Evolutionary conservation across 2,329 filamentous ascomycete species (phyloP).

Genomic region (Fusarium fracticaudum): DNA sequence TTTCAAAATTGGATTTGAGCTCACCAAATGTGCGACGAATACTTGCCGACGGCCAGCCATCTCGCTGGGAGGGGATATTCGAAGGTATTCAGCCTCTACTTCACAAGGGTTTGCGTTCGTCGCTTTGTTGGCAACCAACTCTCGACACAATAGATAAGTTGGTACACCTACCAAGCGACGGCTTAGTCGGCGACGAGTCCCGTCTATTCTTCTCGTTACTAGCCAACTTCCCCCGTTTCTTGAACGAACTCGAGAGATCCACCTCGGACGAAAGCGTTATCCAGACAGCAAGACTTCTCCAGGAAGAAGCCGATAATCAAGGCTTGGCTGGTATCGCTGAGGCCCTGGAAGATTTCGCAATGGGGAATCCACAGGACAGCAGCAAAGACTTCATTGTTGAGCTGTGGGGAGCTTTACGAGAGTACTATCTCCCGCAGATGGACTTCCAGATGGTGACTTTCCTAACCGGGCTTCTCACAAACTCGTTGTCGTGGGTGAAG

Average conservation of each 20-base stretch:
- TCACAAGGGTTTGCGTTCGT: slow-evolving; percentile 92
- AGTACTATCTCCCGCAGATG: slow-evolving; percentile 81
- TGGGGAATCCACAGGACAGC: slow-evolving; percentile 71
- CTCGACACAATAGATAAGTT: slow-evolving; percentile 82
- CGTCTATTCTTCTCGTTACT: slow-evolving; percentile 87
- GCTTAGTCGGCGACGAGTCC: slow-evolving; percentile 82
- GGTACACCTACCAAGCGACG: slow-evolving; percentile 79
- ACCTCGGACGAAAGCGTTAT: slow-evolving; percentile 64
- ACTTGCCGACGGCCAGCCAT: slow-evolving; percentile 81
- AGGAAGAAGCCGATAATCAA: slow-evolving; percentile 77
- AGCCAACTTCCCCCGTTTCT: slow-evolving; percentile 89
- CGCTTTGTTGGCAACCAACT: slow-evolving; percentile 80
- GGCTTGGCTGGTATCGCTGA: slow-evolving; percentile 73
- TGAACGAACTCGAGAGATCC: slow-evolving; percentile 78
- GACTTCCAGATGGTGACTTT: slow-evolving; percentile 90
- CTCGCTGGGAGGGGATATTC: slow-evolving; percentile 88
- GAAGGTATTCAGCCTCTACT: slow-evolving; percentile 86
- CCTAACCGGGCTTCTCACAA: slow-evolving; percentile 89
- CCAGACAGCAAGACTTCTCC: slow-evolving; percentile 74
- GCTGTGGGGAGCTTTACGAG: slow-evolving; percentile 77
- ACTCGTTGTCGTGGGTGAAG: slow-evolving; percentile 89
- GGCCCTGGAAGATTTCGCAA: slow-evolving; percentile 76
- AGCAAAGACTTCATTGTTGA: slow-evolving; percentile 81
- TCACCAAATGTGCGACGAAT: slow-evolving; percentile 74
- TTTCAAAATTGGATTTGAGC: slow-evolving; percentile 84